Conservation (phyloP, 306 rosid species). For the Vicia villosa region DNA sequence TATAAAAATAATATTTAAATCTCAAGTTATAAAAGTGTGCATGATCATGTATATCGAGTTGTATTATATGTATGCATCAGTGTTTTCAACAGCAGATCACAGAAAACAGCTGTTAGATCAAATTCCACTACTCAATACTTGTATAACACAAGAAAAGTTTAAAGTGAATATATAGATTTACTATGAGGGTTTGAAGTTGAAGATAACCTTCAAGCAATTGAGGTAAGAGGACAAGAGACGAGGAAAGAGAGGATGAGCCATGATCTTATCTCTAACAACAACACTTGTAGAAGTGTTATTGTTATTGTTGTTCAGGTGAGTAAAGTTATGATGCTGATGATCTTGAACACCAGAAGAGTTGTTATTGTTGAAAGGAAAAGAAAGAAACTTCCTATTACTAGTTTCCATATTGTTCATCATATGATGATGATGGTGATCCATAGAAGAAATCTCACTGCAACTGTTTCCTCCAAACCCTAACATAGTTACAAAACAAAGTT, state of each 20-base stretch:
- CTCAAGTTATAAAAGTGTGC: neutral
- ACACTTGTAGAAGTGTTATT: slow-evolving; percentile 35
- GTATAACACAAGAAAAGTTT: neutral
- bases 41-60: neutral
- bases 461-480: slow-evolving; percentile 56
- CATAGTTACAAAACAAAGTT: slow-evolving; percentile 27
- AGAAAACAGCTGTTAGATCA: neutral
- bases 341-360: neutral
- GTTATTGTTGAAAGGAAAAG: slow-evolving; percentile 39
- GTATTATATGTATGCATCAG: neutral
- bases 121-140: neutral
- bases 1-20: neutral
- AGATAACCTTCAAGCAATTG: slow-evolving; percentile 83
- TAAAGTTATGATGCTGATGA: slow-evolving; percentile 19
- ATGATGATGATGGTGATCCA: slow-evolving; percentile 35
- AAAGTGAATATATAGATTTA: neutral
- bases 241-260: slow-evolving; percentile 96
- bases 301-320: neutral
- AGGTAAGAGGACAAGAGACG: slow-evolving; percentile 87
- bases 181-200: neutral
- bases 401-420: slow-evolving; percentile 43
- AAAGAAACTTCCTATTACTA: slow-evolving; percentile 45
- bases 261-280: slow-evolving; percentile 76
- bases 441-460: slow-evolving; percentile 42
- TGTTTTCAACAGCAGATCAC: neutral